These are phyloP conservation scores for Trichophaea hybrida DNA, from an alignment of 2,329 filamentous ascomycete species.

Conservation along the genomic window DNA sequence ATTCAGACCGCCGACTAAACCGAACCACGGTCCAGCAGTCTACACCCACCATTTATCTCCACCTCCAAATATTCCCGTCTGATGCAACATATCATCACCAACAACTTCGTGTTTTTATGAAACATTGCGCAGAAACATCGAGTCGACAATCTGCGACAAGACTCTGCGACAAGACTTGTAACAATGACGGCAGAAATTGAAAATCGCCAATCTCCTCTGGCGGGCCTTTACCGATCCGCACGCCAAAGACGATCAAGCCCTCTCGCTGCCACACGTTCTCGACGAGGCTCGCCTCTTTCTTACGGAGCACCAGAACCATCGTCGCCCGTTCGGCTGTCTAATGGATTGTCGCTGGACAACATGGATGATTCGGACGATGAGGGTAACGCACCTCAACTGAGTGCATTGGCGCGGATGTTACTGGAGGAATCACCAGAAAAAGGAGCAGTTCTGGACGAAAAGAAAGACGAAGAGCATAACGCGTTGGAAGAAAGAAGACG, in stretches of 20 bases:
- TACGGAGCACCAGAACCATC: slow-evolving; percentile 2
- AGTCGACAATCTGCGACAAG: background rate
- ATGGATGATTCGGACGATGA: slow-evolving; percentile 19
- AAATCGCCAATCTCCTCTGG: slow-evolving; percentile 16
- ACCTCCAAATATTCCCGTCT: too few species aligned
- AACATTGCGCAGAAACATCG: background rate
- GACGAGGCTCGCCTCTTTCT: slow-evolving; percentile 15
- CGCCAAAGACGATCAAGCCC: slow-evolving; percentile 18
- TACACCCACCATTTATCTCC: too few species aligned
- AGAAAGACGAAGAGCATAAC: background rate
- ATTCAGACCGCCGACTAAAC: too few species aligned
- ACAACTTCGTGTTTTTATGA: background rate
- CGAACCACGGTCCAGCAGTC: too few species aligned
- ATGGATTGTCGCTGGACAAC: slow-evolving; percentile 6
- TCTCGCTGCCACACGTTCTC: slow-evolving; percentile 13
- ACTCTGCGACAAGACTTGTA: background rate
- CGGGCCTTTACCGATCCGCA: slow-evolving; percentile 11
- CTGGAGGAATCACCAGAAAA: slow-evolving; percentile 21
- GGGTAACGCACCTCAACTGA: slow-evolving; percentile 21
- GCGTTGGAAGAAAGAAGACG: background rate
- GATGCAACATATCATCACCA: too few species aligned
- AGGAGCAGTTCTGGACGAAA: background rate
- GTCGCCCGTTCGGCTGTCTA: background rate
- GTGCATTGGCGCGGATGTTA: slow-evolving; percentile 21
- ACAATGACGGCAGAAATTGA: slow-evolving; percentile 5